Percentiles rank a stretch among this genome's conserved stretches.
Evolutionary conservation across 116 monocot species (phyloP).

Genomic region (Papilionanthe hybrid): DNA sequence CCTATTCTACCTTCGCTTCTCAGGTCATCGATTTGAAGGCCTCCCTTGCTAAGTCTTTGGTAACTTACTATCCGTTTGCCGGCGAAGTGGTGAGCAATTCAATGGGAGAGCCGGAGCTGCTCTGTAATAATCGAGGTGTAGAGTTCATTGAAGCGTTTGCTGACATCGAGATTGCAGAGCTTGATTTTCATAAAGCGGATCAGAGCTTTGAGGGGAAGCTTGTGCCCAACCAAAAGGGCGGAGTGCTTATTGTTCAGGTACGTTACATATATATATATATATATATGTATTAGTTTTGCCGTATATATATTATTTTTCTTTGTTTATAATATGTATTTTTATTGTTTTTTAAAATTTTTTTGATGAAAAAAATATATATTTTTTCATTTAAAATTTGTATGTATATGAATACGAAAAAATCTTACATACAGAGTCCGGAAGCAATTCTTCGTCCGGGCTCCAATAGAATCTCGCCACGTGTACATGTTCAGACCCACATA

Average conservation of each 20-base stretch:
- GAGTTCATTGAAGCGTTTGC: conserved; percentile 51
- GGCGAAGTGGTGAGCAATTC: conserved; percentile 49
- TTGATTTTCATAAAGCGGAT: conserved; percentile 35
- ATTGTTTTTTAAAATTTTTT: too few relatives aligned
- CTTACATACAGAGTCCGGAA: too few relatives aligned
- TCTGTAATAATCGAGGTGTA: conserved; percentile 72
- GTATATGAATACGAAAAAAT: too few relatives aligned
- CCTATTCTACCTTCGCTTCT: conserved; percentile 10
- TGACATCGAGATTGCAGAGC: conserved; percentile 33
- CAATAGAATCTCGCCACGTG: too few relatives aligned
- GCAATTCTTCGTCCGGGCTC: too few relatives aligned
- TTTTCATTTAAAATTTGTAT: too few relatives aligned
- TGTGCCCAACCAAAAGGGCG: conserved; percentile 40
- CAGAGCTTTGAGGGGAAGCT: conserved; percentile 42
- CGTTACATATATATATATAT: too few relatives aligned
- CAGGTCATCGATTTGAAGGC: conserved; percentile 30
- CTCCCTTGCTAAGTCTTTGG: conserved; percentile 37
- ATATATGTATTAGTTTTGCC: too few relatives aligned
- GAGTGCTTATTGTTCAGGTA: conserved; percentile 39
- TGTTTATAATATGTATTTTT: too few relatives aligned
- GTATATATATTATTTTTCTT: too few relatives aligned
- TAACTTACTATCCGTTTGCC: conserved; percentile 61
- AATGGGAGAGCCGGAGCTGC: conserved; percentile 56
- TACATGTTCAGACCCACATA: too few relatives aligned
- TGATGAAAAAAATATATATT: too few relatives aligned